Conservation (phyloP, 441 rosid species). For the Populus hybrid region DNA sequence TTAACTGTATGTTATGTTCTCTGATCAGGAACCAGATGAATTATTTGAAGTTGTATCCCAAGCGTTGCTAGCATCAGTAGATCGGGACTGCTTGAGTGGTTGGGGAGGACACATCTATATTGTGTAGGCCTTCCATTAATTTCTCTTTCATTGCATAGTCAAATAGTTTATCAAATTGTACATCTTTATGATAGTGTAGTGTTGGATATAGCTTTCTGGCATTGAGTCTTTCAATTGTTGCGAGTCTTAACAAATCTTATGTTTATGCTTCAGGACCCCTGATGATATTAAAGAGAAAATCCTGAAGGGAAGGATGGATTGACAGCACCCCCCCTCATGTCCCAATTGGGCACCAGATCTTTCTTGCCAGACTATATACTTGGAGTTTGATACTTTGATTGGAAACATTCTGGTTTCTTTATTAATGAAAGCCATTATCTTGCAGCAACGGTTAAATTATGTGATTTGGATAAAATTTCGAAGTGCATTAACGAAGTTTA, state of each 20-base stretch:
- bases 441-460: background rate
- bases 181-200: background rate
- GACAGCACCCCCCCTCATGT: conserved; percentile 14
- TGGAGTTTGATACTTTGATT: background rate
- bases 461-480: background rate
- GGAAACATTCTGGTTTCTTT: background rate
- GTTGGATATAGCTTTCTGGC: background rate
- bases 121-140: conserved; percentile 58
- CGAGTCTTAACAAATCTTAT: background rate
- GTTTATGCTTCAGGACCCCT: conserved; percentile 59
- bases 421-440: background rate
- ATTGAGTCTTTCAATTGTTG: background rate
- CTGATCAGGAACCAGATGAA: conserved; percentile 80
- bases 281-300: conserved; percentile 76
- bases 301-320: conserved; percentile 96
- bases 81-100: conserved; percentile 94
- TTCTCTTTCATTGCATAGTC: background rate
- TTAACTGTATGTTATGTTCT: background rate
- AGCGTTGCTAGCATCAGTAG: conserved; percentile 85
- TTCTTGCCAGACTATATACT: background rate
- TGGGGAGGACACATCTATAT: conserved; percentile 98
- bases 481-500: background rate
- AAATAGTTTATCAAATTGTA: background rate
- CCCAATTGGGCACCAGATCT: background rate
- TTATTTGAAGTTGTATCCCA: conserved; percentile 82